Conservation (phyloP, 441 rosid genomes). For the Populus hybrid region DNA sequence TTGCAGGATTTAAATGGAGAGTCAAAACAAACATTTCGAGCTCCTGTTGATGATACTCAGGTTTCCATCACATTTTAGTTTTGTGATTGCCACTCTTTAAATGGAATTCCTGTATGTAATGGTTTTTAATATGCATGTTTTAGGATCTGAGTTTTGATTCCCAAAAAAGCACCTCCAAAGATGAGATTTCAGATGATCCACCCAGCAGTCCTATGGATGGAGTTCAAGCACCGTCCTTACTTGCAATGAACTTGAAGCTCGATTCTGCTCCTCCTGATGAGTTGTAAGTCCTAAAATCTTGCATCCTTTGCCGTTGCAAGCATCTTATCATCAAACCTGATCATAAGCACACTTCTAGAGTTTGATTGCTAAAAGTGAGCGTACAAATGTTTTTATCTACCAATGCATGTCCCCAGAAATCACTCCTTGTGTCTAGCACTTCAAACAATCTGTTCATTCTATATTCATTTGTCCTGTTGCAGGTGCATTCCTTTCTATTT, state of each 20-base stretch:
- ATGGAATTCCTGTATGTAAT: conserved; percentile 4
- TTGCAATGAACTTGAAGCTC: conserved; percentile 66
- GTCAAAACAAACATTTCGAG: conserved; percentile 39
- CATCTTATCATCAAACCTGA: background rate
- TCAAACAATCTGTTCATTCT: background rate
- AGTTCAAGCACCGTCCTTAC: conserved; percentile 64
- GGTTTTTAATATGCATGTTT: conserved; percentile 20
- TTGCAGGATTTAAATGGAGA: conserved; percentile 38
- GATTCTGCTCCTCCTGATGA: conserved; percentile 60
- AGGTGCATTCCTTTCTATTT: background rate
- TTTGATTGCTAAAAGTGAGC: background rate
- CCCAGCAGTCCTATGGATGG: conserved; percentile 57
- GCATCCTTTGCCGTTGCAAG: background rate
- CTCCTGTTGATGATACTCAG: conserved; percentile 58
- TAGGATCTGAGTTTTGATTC: conserved; percentile 59
- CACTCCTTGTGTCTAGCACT: background rate
- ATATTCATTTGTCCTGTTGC: background rate
- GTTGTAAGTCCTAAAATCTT: conserved; percentile 29
- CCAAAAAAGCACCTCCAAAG: conserved; percentile 44
- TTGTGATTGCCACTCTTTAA: conserved; percentile 15
- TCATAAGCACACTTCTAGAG: background rate
- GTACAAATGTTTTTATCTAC: background rate
- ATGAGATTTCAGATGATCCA: conserved; percentile 44
- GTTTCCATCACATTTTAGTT: conserved; percentile 28
- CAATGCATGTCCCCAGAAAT: background rate